Conservation (phyloP, 495 filamentous ascomycete species). For the Hyaloscypha finlandica region DNA sequence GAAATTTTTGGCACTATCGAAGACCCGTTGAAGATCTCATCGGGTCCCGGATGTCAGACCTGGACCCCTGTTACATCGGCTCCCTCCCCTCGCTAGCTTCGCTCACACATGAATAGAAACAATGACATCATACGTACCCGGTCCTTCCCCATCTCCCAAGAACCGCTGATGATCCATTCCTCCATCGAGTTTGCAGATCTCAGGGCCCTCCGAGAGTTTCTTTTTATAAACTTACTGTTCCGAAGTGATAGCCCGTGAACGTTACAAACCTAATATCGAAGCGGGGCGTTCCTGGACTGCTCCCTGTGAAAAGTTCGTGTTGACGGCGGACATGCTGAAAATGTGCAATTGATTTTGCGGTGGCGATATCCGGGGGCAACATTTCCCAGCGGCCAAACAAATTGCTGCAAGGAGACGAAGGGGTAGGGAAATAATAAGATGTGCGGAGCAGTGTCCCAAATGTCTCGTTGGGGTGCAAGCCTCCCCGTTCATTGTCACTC, state of each 20-base stretch:
- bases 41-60: not conserved
- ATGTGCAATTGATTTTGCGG: not conserved
- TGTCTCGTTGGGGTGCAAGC: not conserved
- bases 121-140: slow-evolving; percentile 16
- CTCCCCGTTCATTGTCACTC: not conserved
- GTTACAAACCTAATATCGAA: not conserved
- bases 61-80: slow-evolving; percentile 4
- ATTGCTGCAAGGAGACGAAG: slow-evolving; percentile 1
- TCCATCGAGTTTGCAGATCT: slow-evolving; percentile 17
- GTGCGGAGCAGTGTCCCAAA: not conserved
- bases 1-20: not conserved
- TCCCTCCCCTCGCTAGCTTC: not conserved
- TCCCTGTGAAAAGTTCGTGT: not conserved
- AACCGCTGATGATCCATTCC: slow-evolving; percentile 14
- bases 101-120: slow-evolving; percentile 7
- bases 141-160: not conserved
- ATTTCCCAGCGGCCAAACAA: not conserved
- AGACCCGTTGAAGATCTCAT: not conserved
- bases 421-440: not conserved
- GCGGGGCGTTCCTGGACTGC: slow-evolving; percentile 5
- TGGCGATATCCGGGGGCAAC: not conserved
- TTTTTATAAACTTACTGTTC: not conserved
- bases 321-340: not conserved
- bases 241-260: not conserved
- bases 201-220: not conserved